phyloP scores from a whole-genome alignment of 2,329 filamentous ascomycete genomes.

The Cordyceps pruinosa region DNA sequence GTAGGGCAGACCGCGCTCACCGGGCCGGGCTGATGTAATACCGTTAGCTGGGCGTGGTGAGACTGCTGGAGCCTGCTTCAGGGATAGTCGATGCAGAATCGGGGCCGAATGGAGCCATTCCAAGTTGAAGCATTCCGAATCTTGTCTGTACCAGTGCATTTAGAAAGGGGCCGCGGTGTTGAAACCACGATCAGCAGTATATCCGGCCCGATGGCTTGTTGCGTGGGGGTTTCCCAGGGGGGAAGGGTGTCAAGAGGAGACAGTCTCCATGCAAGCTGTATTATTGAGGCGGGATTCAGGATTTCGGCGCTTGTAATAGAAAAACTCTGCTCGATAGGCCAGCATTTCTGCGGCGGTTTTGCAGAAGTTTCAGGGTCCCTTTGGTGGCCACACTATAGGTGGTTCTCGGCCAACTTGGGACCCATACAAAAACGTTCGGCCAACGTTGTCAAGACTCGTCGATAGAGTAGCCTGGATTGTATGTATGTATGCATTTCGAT shows the following conservation, averaged over 20 bases:
- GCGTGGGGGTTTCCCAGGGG: not conserved
- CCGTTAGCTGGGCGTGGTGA: not conserved
- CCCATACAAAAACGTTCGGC: not conserved
- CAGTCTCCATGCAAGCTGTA: not conserved
- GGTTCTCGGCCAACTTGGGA: not conserved
- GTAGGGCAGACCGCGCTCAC: slow-evolving; percentile 1
- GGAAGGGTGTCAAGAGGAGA: not conserved
- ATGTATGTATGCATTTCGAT: too few relatives aligned
- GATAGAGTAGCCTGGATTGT: not conserved
- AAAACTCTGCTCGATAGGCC: not conserved
- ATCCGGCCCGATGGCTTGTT: not conserved
- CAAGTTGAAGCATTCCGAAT: not conserved
- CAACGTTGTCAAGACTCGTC: not conserved
- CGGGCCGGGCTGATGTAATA: slow-evolving; percentile 11
- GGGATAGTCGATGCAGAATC: not conserved
- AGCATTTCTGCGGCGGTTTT: not conserved
- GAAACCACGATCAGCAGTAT: not conserved
- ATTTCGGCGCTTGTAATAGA: not conserved
- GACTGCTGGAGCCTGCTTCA: not conserved
- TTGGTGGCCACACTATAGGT: too few relatives aligned
- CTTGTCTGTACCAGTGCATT: not conserved
- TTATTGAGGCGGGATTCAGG: not conserved
- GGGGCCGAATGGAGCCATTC: not conserved
- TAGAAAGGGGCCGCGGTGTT: not conserved
- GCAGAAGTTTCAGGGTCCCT: too few relatives aligned